Conservation (phyloP, 1,284 basidiomycete genomes). For the Rhodotorula sp. region DNA sequence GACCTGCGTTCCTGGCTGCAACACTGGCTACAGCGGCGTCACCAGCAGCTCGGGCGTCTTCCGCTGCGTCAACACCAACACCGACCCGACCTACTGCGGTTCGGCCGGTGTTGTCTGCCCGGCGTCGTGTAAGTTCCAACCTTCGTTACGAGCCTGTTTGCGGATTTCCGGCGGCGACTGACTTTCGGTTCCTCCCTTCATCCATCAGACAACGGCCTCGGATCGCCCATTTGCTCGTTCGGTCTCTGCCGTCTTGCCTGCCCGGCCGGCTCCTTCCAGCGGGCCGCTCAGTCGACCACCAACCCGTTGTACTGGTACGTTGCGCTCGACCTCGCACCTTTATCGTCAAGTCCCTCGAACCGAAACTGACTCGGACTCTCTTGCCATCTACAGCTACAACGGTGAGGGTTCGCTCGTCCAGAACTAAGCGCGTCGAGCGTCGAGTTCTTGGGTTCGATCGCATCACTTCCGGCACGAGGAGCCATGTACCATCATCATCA, state of each 20-base stretch:
- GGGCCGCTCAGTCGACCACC: slow-evolving; percentile 7
- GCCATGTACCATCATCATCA: background rate
- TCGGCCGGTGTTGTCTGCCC: background rate
- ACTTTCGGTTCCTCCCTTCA: too few species aligned
- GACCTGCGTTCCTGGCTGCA: slow-evolving; percentile 12
- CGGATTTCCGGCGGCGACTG: too few species aligned
- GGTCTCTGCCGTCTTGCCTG: slow-evolving; percentile 12
- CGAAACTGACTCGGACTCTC: too few species aligned
- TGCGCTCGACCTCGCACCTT: background rate
- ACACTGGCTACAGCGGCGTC: slow-evolving; percentile 13
- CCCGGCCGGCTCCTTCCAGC: background rate
- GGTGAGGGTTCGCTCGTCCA: slow-evolving; percentile 11
- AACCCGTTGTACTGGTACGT: slow-evolving; percentile 16
- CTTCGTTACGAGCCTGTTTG: too few species aligned
- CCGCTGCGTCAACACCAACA: slow-evolving; percentile 3
- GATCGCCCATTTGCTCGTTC: background rate
- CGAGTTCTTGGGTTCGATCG: background rate
- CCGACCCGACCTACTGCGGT: slow-evolving; percentile 17
- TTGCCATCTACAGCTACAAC: slow-evolving; percentile 10
- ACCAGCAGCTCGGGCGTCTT: background rate
- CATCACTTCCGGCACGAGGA: background rate
- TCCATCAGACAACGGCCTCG: background rate
- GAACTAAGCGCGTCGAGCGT: background rate
- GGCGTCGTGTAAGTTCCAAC: background rate
- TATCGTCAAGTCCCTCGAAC: background rate